phyloP scores from a whole-genome alignment of 2,329 filamentous ascomycete genomes.

The Harringtonia lauricola region DNA sequence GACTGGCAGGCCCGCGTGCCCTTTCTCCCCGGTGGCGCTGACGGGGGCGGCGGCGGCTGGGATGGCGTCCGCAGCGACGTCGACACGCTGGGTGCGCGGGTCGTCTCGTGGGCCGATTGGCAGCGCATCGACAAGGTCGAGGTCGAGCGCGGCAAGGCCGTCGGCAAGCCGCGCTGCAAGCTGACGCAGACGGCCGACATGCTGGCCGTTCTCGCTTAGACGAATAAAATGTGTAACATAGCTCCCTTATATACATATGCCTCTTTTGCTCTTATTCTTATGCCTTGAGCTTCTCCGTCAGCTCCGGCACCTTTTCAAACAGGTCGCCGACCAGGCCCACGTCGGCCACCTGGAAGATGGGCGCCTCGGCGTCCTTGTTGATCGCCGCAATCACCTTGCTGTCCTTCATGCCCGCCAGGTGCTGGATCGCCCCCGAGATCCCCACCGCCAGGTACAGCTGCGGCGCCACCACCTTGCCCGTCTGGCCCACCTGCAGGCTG shows the following conservation, averaged over 20 bases:
- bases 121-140: constrained; percentile 70
- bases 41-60: constrained; percentile 50
- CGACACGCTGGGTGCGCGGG: constrained; percentile 37
- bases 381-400: constrained; percentile 99
- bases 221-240: neutral
- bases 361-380: constrained; percentile 94
- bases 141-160: constrained; percentile 48
- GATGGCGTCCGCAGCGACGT: constrained; percentile 55
- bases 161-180: constrained; percentile 71
- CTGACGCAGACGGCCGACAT: constrained; percentile 47
- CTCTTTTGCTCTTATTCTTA: constrained; percentile 4
- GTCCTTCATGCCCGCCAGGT: constrained; percentile 98
- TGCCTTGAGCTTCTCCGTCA: constrained; percentile 84
- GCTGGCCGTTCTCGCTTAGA: constrained; percentile 37
- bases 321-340: constrained; percentile 91
- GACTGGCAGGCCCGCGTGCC: constrained; percentile 51
- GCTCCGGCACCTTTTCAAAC: constrained; percentile 89
- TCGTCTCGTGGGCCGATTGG: constrained; percentile 81
- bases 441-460: constrained; percentile 92
- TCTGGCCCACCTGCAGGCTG: constrained; percentile 95
- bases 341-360: constrained; percentile 97
- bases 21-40: constrained; percentile 26
- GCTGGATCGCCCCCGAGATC: constrained; percentile 95
- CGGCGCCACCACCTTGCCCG: constrained; percentile 95
- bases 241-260: neutral